Evolutionary conservation across 148 eudicot genomes (phyloP).

Genomic region (Tetragonia tetragonoides): DNA sequence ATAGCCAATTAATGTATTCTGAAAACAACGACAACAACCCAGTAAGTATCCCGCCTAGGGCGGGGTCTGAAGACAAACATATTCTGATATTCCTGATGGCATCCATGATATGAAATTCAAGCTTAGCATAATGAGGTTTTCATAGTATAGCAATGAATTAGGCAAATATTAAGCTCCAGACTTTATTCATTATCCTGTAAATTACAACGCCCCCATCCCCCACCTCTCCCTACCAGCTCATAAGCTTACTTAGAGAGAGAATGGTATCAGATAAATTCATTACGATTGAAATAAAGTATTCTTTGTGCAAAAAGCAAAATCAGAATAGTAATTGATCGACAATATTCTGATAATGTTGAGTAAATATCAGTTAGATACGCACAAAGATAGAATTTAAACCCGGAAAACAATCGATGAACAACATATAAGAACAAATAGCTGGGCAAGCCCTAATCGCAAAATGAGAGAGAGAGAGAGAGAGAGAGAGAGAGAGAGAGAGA

Average conservation of each 20-base stretch:
- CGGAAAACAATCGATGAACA: neutral
- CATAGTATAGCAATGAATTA: neutral
- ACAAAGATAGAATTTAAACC: neutral
- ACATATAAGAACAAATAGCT: neutral
- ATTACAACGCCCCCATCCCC: neutral
- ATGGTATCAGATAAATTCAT: too few relatives aligned
- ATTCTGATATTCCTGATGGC: neutral
- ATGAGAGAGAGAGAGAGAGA: neutral
- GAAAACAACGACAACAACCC: too few relatives aligned
- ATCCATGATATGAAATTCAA: neutral
- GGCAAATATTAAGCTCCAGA: neutral
- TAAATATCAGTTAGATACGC: too few relatives aligned
- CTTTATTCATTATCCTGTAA: neutral
- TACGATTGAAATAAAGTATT: too few relatives aligned
- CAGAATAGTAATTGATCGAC: too few relatives aligned
- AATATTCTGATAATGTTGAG: too few relatives aligned
- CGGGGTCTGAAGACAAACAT: neutral
- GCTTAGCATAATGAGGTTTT: neutral
- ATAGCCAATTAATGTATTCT: too few relatives aligned
- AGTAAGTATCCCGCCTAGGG: too few relatives aligned
- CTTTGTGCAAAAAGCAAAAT: too few relatives aligned
- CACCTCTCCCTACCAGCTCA: too few relatives aligned
- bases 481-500: neutral
- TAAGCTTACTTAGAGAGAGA: too few relatives aligned
- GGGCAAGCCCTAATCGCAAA: neutral